These are phyloP conservation scores for Oryza longistaminata DNA, from an alignment of 176 grass and related monocot genomes.

Conservation along the genomic window DNA sequence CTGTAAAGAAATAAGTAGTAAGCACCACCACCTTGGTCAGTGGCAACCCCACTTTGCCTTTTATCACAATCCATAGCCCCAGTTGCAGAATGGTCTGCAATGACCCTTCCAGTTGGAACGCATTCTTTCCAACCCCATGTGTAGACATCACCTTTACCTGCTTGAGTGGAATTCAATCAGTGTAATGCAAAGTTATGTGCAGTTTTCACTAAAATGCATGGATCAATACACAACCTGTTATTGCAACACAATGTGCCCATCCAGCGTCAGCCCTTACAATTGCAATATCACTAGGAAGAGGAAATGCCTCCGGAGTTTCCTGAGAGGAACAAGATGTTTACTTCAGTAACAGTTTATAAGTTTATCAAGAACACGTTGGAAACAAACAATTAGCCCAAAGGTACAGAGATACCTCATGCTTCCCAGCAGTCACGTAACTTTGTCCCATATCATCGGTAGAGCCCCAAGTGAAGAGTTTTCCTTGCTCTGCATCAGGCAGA, in stretches of 20 bases:
- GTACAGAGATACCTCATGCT: conserved; percentile 68
- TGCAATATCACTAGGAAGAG: conserved; percentile 72
- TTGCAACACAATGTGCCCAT: conserved; percentile 92
- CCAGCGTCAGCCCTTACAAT: conserved; percentile 84
- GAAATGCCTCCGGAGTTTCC: conserved; percentile 92
- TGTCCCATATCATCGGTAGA: conserved; percentile 96
- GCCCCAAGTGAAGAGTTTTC: conserved; percentile 94
- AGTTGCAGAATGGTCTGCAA: conserved; percentile 53
- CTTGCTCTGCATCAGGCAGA: conserved; percentile 49
- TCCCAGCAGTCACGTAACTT: conserved; percentile 95
- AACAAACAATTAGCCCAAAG: too few species aligned
- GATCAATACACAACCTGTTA: conserved; percentile 52
- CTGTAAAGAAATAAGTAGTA: conserved; percentile 4
- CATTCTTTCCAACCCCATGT: conserved; percentile 99
- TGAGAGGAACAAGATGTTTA: conserved; percentile 36
- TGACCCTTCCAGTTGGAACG: conserved; percentile 76
- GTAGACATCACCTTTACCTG: conserved; percentile 87
- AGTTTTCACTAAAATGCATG: too few species aligned
- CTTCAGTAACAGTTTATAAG: conserved; percentile 8
- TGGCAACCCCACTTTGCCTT: conserved; percentile 37
- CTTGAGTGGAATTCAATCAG: conserved; percentile 21
- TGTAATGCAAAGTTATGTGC: too few species aligned
- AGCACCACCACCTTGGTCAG: conserved; percentile 69
- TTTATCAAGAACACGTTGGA: too few species aligned
- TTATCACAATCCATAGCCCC: conserved; percentile 76